Evolutionary conservation across 176 grass and related monocot species (phyloP), one percentile per base, ranked within the genome.

Genomic region (Phoenix roebelenii): DNA sequence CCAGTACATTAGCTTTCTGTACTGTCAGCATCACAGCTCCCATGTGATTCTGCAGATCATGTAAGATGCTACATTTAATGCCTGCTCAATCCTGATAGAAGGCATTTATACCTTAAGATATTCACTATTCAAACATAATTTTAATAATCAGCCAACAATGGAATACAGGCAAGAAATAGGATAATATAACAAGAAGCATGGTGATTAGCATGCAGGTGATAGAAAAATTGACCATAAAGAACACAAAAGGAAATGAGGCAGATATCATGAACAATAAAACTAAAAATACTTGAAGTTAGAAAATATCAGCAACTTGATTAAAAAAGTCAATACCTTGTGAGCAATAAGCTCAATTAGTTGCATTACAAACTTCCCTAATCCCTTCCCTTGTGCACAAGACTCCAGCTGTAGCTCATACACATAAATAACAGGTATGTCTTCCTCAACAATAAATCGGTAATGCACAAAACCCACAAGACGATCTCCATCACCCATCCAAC

Each of bases 371-470:
- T 83, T 90, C 16, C 84, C 86, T 63, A 97, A 68, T 15, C 81
- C 87, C 65, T 97, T 91, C 25, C 83, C 81, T 35, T 91, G 77
- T 19, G 54, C 58, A 57, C 72, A 76, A 79, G 78, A 49, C 66
- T 85, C 84, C 58, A 97, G 75, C 49, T 88, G 93, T 65, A 97
- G 70, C 57, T 97, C 87, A 82, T 88, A 91, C 18, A 97, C 84
- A 85, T 97, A 97, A 91, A 84, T 30, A 64, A 88, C 81, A 22
- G 84, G 78, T 2, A 98, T 25, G 57, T 98, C 84, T 72, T 88
- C 87, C 76, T 92, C 93, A 63, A 92, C 53, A 66, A 81, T 81
- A 85, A 92, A 92, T 39, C 76, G 80, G 19, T 85, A 92, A 62
- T 92, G 84, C 56, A 85, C 78, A 80, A 98, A 92, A 65, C 93